Conservation (phyloP, 768 basidiomycete genomes). For the Macrolepiota albuminosa region DNA sequence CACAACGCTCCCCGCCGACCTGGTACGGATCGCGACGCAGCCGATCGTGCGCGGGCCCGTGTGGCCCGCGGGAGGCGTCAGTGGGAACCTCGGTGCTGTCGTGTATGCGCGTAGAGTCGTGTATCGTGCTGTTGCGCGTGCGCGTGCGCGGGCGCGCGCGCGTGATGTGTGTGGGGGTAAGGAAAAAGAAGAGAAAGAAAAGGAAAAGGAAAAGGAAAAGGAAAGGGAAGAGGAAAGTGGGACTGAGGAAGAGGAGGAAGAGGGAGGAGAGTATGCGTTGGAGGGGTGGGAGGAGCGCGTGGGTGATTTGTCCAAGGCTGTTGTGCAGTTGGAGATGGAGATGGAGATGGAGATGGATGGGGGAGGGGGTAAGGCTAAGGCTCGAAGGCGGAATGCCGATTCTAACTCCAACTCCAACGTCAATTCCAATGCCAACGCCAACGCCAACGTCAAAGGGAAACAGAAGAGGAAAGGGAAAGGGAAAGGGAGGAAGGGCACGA, state of each 20-base stretch:
- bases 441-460: neutral
- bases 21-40: constrained; percentile 44
- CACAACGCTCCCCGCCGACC: constrained; percentile 26
- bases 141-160: neutral
- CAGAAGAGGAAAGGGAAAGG: no score
- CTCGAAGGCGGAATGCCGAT: no score
- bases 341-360: no score
- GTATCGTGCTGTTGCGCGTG: constrained; percentile 18
- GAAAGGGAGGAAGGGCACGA: no score
- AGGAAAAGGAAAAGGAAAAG: no score
- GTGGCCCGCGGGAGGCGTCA: constrained; percentile 35
- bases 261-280: constrained; percentile 18
- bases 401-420: no score
- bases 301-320: constrained; percentile 15
- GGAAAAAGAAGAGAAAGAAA: no score
- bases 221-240: no score
- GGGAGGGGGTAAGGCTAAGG: neutral
- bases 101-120: constrained; percentile 44
- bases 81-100: constrained; percentile 48
- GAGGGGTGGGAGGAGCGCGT: constrained; percentile 36
- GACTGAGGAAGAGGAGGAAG: neutral
- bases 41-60: constrained; percentile 46
- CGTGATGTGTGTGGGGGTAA: no score
- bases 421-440: no score
- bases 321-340: constrained; percentile 12